phyloP scores from a whole-genome alignment of 2,329 filamentous ascomycete genomes.

The Sphaerostilbella broomeana region DNA sequence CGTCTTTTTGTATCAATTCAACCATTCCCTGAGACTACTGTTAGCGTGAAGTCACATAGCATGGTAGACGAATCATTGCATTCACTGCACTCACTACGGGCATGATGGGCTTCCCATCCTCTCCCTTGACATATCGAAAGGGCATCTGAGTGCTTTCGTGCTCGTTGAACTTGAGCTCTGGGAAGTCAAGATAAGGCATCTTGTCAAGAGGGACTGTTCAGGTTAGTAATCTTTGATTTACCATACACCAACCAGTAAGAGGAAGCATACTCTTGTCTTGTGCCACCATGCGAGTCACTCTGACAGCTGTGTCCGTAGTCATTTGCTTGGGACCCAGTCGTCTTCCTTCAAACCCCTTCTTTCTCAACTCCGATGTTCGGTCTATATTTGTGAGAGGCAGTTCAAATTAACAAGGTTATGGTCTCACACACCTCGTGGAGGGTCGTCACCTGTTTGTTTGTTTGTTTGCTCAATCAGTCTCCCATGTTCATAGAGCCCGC shows the following conservation, averaged over 20 bases:
- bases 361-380: constrained; percentile 88
- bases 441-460: constrained; percentile 68
- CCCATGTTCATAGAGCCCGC: neutral
- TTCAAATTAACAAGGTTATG: too few relatives aligned
- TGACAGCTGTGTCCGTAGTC: constrained; percentile 95
- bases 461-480: constrained; percentile 13
- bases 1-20: constrained; percentile 86
- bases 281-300: constrained; percentile 84
- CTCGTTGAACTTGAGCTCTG: constrained; percentile 82
- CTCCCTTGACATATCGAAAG: constrained; percentile 82
- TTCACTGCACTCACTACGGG: constrained; percentile 58
- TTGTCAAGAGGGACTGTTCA: constrained; percentile 64
- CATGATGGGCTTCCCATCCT: constrained; percentile 78
- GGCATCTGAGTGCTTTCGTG: constrained; percentile 97
- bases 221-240: constrained; percentile 11
- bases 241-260: neutral
- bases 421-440: constrained; percentile 66
- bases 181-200: constrained; percentile 78
- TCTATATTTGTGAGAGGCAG: constrained; percentile 53
- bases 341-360: constrained; percentile 85
- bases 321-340: constrained; percentile 90
- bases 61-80: neutral
- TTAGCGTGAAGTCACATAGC: constrained; percentile 19
- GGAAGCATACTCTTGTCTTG: constrained; percentile 65
- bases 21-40: constrained; percentile 68